Evolutionary conservation across 495 filamentous ascomycete genomes (phyloP), one percentile per base, ranked within the genome.

Genomic region (Xylaria longipes): DNA sequence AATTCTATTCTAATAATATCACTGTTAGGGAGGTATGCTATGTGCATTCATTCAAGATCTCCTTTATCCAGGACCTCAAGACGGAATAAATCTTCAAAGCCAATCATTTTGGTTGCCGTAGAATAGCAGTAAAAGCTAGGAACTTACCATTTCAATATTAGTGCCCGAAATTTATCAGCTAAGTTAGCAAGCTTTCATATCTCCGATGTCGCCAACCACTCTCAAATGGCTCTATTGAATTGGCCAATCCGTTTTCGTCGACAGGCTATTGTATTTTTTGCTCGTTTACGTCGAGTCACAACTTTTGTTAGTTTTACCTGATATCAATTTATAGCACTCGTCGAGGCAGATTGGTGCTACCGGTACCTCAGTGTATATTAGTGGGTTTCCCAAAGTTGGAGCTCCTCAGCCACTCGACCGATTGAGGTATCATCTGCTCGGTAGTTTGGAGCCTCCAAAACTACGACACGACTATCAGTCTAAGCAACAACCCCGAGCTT

Each of bases 181-280:
- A 41, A 8, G 27, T 56, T 5, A 31, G 14, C 1, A 56, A 31
- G 50, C 27, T 31, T 17, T 31, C 52, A 56, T 43, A 14, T 12
- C 60, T 63, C 60, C 60, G 60, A 43, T 63, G 22, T 63, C 60
- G 60, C 60, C 60, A 12, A 22, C 37, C 5, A 5, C 60, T 63
- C 60, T 43, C 52, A 27, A 56, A 29, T 27, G 6, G 39, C 11
- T 37, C 22, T 37, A 37, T 60, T 29, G 33, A 39, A 60, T 60
- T 60, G 15, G 15, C 22, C 50, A 54, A 29, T 22, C 56, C 1
- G 4, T 11, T 3, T 35, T 11, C 22, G 9, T 14, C 15, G 33
- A 60, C 25, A 60, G 31, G 9, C 31, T 33, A 7, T 29, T 56
- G 27, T 56, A 31, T 17, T 31, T 8, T 27, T 6, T n/a, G 27